Conservation (phyloP, 148 eudicot species). For the Cornus florida region DNA sequence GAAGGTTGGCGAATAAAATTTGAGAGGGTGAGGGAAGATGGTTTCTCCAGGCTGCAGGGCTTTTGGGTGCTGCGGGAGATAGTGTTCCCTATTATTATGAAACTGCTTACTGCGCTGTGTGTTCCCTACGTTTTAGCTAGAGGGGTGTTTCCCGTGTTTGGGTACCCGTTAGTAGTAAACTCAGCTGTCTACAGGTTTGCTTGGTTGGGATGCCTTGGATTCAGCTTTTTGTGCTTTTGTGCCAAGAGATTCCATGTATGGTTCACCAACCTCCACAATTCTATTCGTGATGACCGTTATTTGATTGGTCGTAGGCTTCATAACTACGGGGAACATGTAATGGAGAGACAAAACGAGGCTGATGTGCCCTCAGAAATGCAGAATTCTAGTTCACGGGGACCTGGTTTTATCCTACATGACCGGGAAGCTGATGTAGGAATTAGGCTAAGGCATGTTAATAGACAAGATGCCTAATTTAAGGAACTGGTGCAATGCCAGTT, state of each 20-base stretch:
- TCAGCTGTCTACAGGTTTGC: constrained; percentile 95
- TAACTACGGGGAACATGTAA: constrained; percentile 62
- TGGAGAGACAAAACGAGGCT: constrained; percentile 20
- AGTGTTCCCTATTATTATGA: constrained; percentile 82
- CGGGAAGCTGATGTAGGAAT: constrained; percentile 57
- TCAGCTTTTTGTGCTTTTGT: constrained; percentile 72
- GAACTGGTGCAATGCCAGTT: neutral
- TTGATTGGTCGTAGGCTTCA: constrained; percentile 92
- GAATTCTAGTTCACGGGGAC: constrained; percentile 18
- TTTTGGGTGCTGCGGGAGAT: constrained; percentile 94
- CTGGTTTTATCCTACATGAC: constrained; percentile 21
- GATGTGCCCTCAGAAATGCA: constrained; percentile 23
- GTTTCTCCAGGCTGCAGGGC: constrained; percentile 88
- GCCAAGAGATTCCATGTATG: constrained; percentile 92
- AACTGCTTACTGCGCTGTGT: constrained; percentile 85
- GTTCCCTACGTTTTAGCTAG: constrained; percentile 90
- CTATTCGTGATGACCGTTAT: constrained; percentile 92
- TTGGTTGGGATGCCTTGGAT: constrained; percentile 86
- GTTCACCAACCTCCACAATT: constrained; percentile 97
- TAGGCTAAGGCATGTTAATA: constrained; percentile 61
- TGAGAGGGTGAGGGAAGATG: constrained; percentile 91
- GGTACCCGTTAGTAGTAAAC: constrained; percentile 83
- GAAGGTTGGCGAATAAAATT: constrained; percentile 87
- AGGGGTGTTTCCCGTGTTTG: constrained; percentile 83
- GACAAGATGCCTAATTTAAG: constrained; percentile 35